phyloP scores from a whole-genome alignment of 345 rosid genomes.

The Orychophragmus violaceus region DNA sequence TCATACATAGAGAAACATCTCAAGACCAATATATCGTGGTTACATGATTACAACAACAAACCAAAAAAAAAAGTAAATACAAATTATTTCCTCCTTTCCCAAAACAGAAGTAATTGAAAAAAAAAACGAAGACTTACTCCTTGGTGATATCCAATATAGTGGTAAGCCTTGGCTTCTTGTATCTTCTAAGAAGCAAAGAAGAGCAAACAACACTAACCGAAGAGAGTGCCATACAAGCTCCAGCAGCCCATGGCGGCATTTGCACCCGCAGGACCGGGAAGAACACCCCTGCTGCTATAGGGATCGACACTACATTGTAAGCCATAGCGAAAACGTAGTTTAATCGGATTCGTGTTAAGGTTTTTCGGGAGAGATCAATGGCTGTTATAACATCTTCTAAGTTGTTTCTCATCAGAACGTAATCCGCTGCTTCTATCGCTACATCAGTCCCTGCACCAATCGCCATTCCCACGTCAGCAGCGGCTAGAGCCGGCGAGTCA shows the following conservation, averaged over 20 bases:
- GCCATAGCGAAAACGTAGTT: constrained; percentile 94
- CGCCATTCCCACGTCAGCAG: constrained; percentile 96
- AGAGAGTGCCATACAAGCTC: constrained; percentile 96
- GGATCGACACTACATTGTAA: constrained; percentile 76
- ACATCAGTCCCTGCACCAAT: constrained; percentile 35
- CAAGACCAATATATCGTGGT: constrained; percentile 10
- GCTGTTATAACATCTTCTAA: constrained; percentile 94
- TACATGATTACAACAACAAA: constrained; percentile 15
- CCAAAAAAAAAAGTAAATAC: neutral
- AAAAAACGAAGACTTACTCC: constrained; percentile 35
- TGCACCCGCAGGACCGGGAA: constrained; percentile 53
- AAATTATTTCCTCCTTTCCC: constrained; percentile 4
- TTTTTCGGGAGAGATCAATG: constrained; percentile 82
- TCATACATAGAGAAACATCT: constrained; percentile 11
- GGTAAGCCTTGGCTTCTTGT: constrained; percentile 82
- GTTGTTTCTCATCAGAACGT: constrained; percentile 90
- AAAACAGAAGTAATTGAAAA: neutral
- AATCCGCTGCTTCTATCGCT: constrained; percentile 96
- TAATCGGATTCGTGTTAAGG: constrained; percentile 64
- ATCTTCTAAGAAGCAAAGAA: constrained; percentile 83
- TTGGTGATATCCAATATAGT: constrained; percentile 74
- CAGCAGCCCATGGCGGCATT: constrained; percentile 96
- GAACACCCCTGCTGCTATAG: constrained; percentile 81
- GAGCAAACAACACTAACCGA: constrained; percentile 99
- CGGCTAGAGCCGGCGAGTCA: constrained; percentile 95